These are phyloP conservation scores for Tephrocybe sp. DNA, from an alignment of 768 basidiomycete genomes.

Conservation along the genomic window DNA sequence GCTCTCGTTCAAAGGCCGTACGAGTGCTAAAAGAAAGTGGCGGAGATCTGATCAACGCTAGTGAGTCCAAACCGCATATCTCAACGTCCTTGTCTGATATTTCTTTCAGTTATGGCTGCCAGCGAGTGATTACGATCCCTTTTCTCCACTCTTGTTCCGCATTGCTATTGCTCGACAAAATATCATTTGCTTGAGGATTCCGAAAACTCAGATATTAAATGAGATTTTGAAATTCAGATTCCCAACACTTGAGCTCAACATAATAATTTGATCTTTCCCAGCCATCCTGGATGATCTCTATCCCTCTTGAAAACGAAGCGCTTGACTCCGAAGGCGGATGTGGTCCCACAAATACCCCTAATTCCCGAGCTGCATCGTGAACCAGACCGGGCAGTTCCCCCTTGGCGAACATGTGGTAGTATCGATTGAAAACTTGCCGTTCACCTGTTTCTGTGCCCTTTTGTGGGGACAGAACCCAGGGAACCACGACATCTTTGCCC, in stretches of 20 bases:
- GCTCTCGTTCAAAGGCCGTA: constrained; percentile 90
- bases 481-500: constrained; percentile 86
- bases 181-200: constrained; percentile 6
- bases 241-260: constrained; percentile 73
- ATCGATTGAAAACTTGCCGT: constrained; percentile 72
- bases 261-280: constrained; percentile 93
- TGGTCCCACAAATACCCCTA: constrained; percentile 55
- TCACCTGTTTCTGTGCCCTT: constrained; percentile 19
- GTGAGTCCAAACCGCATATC: constrained; percentile 50
- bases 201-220: constrained; percentile 13
- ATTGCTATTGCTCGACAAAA: constrained; percentile 28
- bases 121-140: constrained; percentile 60
- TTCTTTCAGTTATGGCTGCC: constrained; percentile 79
- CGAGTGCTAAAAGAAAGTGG: constrained; percentile 87
- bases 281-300: constrained; percentile 70
- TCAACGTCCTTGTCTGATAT: constrained; percentile 6
- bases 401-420: constrained; percentile 93
- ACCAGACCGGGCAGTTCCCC: constrained; percentile 75
- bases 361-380: constrained; percentile 54
- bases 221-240: constrained; percentile 15
- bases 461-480: constrained; percentile 69
- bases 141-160: constrained; percentile 24
- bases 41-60: constrained; percentile 95
- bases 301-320: constrained; percentile 35
- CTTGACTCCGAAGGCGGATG: constrained; percentile 10